Evolutionary conservation across 192 early-diverging fungal genomes (phyloP), one percentile per base, ranked within the genome.

Genomic region (Umbelopsis isabellina): DNA sequence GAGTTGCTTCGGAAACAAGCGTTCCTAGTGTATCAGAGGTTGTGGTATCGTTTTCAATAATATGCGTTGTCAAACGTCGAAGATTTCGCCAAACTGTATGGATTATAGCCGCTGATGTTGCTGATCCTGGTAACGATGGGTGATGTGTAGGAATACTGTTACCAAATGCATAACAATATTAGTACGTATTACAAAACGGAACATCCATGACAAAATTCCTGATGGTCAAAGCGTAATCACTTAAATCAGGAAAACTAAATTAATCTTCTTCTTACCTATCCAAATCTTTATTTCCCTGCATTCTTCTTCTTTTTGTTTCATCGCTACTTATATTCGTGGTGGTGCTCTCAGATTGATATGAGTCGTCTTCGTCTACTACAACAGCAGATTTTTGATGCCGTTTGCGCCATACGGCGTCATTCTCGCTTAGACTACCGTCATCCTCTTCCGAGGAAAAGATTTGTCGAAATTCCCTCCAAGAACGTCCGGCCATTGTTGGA

Each of bases 141-240:
- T 79, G 78, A 45, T 79, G 78, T 2, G 65, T 55, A 46, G 78
- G 78, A 49, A 79, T 79, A 37, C 78, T 79, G 51, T 51, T 0
- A 51, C n/a, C 12, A 3, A 48, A 58, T 33, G 2, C 9, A 35
- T 11, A 27, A 33, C 4, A 69, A 30, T 21, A n/a, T 51, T 50
- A 67, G 37, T n/a, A 41, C 27, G 27, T 30, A 46, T 21, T 23
- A 5, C 64, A 41, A 46, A 41, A 46, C 37, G 1, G 16, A 10
- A 20, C 33, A 46, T 73, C 52, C 66, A 49, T 73, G 20, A 68
- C 66, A 20, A 68, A 21, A 33, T 58, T 23, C 20, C 41, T 21
- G 27, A 9, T 67, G 41, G 30, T n/a, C 22, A 25, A 47, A 46
- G 25, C 27, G 41, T 46, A 23, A 30, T 11, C 69, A 53, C 46